These are phyloP conservation scores for Piloderma croceum DNA, from an alignment of 768 basidiomycete species.

Conservation along the genomic window DNA sequence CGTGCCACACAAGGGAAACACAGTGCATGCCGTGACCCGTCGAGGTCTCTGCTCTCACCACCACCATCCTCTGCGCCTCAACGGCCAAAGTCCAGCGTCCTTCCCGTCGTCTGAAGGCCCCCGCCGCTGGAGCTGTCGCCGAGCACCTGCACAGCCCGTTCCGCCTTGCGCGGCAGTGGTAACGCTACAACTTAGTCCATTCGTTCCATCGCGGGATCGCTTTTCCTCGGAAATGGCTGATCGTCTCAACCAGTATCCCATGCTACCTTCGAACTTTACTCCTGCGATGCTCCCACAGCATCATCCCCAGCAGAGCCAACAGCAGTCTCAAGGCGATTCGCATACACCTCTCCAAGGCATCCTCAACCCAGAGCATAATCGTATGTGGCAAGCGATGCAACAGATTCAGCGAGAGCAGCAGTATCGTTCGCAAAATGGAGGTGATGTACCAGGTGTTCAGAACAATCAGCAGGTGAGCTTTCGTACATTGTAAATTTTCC, in stretches of 20 bases:
- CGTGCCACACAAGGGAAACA: too few species aligned
- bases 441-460: conserved; percentile 35
- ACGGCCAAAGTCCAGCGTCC: conserved; percentile 18
- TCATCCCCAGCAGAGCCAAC: conserved; percentile 40
- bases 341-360: conserved; percentile 35
- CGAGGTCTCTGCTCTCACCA: conserved; percentile 14
- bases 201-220: conserved; percentile 19
- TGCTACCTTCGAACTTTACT: conserved; percentile 47
- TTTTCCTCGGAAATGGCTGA: conserved; percentile 51
- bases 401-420: conserved; percentile 37
- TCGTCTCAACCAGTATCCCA: conserved; percentile 49
- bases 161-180: conserved; percentile 21
- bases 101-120: conserved; percentile 16
- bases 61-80: conserved; percentile 19
- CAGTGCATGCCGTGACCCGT: too few species aligned
- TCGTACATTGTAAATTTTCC: conserved; percentile 13
- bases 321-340: conserved; percentile 34
- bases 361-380: conserved; percentile 45
- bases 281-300: conserved; percentile 37
- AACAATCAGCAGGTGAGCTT: conserved; percentile 45
- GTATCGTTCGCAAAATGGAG: conserved; percentile 37
- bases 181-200: conserved; percentile 24
- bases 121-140: conserved; percentile 9
- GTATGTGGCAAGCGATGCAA: conserved; percentile 54
- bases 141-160: conserved; percentile 15